Percentiles rank a stretch among this genome's conserved stretches.
phyloP scores from a whole-genome alignment of 2,329 filamentous ascomycete species.

The Zymoseptoria ardabiliae region DNA sequence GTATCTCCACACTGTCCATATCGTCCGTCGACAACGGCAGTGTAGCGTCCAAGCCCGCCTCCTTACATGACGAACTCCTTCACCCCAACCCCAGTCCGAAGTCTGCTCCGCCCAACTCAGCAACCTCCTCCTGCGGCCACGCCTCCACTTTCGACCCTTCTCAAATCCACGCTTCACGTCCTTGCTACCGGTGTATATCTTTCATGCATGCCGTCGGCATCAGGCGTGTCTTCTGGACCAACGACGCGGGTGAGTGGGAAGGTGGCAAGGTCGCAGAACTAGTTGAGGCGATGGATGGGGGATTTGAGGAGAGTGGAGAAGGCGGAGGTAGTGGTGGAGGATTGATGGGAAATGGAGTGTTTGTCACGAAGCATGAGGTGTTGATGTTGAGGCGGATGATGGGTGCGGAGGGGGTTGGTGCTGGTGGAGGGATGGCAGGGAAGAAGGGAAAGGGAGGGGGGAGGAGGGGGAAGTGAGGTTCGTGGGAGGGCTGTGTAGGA shows the following conservation, averaged over 20 bases:
- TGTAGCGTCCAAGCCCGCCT: constrained; percentile 23
- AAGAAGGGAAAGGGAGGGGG: not conserved
- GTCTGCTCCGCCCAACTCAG: not conserved
- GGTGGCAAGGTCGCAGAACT: constrained; percentile 45
- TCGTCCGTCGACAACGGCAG: constrained; percentile 6
- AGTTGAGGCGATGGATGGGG: constrained; percentile 38
- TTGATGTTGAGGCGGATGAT: constrained; percentile 38
- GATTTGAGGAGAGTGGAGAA: constrained; percentile 19
- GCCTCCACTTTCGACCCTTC: constrained; percentile 13
- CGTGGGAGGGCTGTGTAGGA: too few relatives aligned
- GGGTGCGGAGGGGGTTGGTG: constrained; percentile 11
- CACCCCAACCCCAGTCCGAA: constrained; percentile 17
- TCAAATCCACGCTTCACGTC: constrained; percentile 36
- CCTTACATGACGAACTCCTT: constrained; percentile 44
- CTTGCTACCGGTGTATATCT: constrained; percentile 47
- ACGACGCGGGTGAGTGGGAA: constrained; percentile 43
- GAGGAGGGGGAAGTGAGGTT: not conserved
- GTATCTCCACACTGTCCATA: constrained; percentile 10
- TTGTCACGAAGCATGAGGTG: constrained; percentile 49
- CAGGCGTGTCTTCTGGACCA: constrained; percentile 49
- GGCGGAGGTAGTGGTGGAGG: constrained; percentile 14
- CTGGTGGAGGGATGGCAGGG: not conserved
- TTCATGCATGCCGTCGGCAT: constrained; percentile 48
- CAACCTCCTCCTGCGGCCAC: not conserved
- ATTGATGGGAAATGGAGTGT: constrained; percentile 32